A percentile compares a stretch with the other conserved stretches of the same genome.
phyloP scores from a whole-genome alignment of 306 rosid species.

The Cicer arietinum region DNA sequence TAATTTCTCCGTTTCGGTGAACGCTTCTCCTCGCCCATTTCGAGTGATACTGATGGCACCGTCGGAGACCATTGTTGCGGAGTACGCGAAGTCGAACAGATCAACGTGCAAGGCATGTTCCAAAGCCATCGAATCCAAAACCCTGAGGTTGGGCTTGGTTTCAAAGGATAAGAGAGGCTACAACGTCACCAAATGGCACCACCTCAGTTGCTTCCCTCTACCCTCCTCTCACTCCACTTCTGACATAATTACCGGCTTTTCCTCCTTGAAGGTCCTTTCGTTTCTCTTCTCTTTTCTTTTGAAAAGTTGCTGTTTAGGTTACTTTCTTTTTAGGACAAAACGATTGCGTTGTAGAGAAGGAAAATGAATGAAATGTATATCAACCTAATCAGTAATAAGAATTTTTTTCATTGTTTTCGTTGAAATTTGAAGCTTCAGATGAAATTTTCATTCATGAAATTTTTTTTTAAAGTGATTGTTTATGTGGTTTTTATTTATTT shows the following conservation, averaged over 20 bases:
- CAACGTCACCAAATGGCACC: conserved; percentile 67
- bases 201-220: conserved; percentile 61
- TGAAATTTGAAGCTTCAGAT: not conserved
- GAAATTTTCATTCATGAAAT: not conserved
- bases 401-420: not conserved
- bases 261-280: conserved; percentile 56
- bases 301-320: not conserved
- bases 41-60: conserved; percentile 52
- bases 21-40: conserved; percentile 4
- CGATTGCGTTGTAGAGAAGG: not conserved
- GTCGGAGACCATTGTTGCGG: conserved; percentile 47
- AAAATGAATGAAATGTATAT: not conserved
- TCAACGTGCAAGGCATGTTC: conserved; percentile 73
- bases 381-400: not conserved
- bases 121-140: conserved; percentile 44
- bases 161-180: conserved; percentile 53
- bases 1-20: conserved; percentile 1
- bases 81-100: conserved; percentile 71
- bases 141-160: conserved; percentile 64
- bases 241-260: conserved; percentile 57
- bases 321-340: not conserved
- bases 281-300: not conserved
- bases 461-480: not conserved
- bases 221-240: conserved; percentile 25
- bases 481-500: not conserved